Percentiles rank a stretch among this genome's conserved stretches.
Conservation (phyloP, 768 basidiomycete species). For the Auriculariales sp. region DNA sequence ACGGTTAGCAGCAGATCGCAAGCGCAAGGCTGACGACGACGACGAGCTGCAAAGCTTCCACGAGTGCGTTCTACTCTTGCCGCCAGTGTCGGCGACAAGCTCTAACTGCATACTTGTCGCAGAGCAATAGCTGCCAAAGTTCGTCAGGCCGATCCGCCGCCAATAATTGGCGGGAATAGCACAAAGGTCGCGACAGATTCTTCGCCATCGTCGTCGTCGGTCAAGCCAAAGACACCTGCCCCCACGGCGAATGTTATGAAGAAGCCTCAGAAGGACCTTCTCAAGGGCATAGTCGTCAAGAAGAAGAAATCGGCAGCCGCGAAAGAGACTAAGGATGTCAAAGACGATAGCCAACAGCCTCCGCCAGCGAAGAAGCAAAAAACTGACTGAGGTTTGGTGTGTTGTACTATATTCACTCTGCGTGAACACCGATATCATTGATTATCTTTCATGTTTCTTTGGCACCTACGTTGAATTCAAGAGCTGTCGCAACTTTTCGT, state of each 20-base stretch:
- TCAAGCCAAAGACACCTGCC: slow-evolving; percentile 13
- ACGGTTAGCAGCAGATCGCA: slow-evolving; percentile 60
- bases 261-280: slow-evolving; percentile 49
- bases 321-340: neutral
- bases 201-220: slow-evolving; percentile 13
- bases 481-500: no score
- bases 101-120: neutral
- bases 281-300: slow-evolving; percentile 74
- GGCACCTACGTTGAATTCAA: no score
- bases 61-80: slow-evolving; percentile 51
- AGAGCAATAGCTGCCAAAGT: slow-evolving; percentile 51
- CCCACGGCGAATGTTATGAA: slow-evolving; percentile 21
- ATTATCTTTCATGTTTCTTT: no score
- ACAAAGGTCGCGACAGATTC: slow-evolving; percentile 8
- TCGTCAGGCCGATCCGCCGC: slow-evolving; percentile 28
- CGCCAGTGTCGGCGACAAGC: neutral
- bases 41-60: slow-evolving; percentile 68
- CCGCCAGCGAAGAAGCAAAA: neutral
- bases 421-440: no score
- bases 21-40: slow-evolving; percentile 59
- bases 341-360: neutral
- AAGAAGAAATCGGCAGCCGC: slow-evolving; percentile 28
- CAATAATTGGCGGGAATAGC: slow-evolving; percentile 10
- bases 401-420: no score
- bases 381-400: neutral